Conservation (phyloP, 257 asterid genomes). For the Apocynum venetum region DNA sequence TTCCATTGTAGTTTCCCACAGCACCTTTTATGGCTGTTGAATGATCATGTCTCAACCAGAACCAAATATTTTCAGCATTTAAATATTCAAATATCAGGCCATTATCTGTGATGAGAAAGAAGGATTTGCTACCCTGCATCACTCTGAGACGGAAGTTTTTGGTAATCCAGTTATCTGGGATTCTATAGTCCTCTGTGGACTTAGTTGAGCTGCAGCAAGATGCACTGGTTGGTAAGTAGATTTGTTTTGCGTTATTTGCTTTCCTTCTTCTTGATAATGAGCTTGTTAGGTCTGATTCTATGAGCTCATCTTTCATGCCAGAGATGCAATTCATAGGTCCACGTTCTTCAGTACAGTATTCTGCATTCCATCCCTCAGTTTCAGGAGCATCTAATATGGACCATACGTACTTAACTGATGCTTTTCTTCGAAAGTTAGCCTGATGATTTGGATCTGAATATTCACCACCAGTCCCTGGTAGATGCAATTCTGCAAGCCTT, state of each 20-base stretch:
- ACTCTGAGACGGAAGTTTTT: slow-evolving; percentile 50
- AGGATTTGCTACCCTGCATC: slow-evolving; percentile 67
- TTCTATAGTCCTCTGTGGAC: slow-evolving; percentile 24
- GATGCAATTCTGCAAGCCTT: slow-evolving; percentile 75
- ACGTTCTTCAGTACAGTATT: slow-evolving; percentile 70
- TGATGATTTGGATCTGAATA: slow-evolving; percentile 46
- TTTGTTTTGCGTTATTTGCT: slow-evolving; percentile 43
- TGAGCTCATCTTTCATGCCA: slow-evolving; percentile 63
- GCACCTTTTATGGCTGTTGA: slow-evolving; percentile 51
- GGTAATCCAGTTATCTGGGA: slow-evolving; percentile 20
- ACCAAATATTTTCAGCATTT: slow-evolving; percentile 57
- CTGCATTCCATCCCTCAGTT: slow-evolving; percentile 92
- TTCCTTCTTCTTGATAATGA: slow-evolving; percentile 50
- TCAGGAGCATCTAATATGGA: slow-evolving; percentile 78
- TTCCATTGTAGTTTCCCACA: slow-evolving; percentile 73
- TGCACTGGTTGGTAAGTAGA: slow-evolving; percentile 38
- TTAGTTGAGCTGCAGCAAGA: slow-evolving; percentile 22
- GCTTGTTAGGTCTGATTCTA: slow-evolving; percentile 24
- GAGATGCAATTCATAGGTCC: slow-evolving; percentile 74
- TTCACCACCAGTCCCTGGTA: slow-evolving; percentile 67
- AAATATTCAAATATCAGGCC: slow-evolving; percentile 59
- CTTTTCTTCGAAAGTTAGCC: slow-evolving; percentile 42
- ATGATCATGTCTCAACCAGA: slow-evolving; percentile 78
- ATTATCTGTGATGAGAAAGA: slow-evolving; percentile 53
- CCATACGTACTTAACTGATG: slow-evolving; percentile 61